Evolutionary conservation across 2,329 filamentous ascomycete genomes (phyloP).

Genomic region (Alternaria ethzedia): DNA sequence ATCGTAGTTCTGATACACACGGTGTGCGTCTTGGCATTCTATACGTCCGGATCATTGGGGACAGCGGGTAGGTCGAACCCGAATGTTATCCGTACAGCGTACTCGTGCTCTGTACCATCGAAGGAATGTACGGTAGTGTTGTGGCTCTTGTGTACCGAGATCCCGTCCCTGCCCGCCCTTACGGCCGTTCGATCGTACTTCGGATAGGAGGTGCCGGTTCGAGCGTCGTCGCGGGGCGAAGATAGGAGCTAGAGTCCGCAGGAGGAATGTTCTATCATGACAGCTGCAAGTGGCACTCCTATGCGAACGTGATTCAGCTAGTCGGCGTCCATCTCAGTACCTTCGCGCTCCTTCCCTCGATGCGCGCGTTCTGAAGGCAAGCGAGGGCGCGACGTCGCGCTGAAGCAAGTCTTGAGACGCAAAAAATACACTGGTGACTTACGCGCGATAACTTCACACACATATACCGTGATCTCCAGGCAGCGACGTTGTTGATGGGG

Average conservation of each 20-base stretch:
- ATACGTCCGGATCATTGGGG: background rate
- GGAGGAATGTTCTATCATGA: background rate
- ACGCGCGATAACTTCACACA: background rate
- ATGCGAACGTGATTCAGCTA: background rate
- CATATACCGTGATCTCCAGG: slow-evolving; percentile 13
- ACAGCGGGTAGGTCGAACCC: background rate
- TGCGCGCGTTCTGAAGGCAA: slow-evolving; percentile 4
- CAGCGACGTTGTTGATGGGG: slow-evolving; percentile 14
- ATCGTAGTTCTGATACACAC: background rate
- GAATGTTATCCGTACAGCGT: background rate
- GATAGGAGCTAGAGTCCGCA: background rate
- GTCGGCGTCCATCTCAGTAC: background rate
- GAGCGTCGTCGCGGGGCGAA: background rate
- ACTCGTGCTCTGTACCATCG: background rate
- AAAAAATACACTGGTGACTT: background rate
- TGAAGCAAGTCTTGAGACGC: slow-evolving; percentile 11
- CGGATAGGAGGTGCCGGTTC: background rate
- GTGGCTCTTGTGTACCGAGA: background rate
- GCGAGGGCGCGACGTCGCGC: background rate
- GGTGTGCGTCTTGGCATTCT: background rate
- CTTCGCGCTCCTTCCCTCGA: background rate
- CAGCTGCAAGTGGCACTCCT: background rate
- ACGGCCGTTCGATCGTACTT: background rate
- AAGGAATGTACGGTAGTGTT: background rate
- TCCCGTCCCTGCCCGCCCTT: background rate